Evolutionary conservation across 768 basidiomycete genomes (phyloP).

Genomic region (Erythrobasidium yunnanense): DNA sequence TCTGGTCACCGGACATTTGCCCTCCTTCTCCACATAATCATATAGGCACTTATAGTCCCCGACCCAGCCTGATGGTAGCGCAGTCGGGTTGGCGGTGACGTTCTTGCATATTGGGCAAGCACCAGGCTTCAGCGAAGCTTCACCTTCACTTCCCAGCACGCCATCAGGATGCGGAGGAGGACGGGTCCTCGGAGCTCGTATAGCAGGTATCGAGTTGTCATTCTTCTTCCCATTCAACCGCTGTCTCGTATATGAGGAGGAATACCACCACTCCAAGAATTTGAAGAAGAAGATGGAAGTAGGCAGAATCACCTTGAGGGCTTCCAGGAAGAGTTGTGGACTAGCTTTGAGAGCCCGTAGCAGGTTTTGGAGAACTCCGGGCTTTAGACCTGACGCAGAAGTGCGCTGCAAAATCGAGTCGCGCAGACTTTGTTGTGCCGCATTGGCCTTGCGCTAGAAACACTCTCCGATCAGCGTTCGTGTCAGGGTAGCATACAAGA

Average conservation of each 20-base stretch:
- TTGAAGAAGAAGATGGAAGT: conserved; percentile 89
- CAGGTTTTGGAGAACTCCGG: neutral
- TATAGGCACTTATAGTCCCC: conserved; percentile 26
- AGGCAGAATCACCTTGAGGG: conserved; percentile 65
- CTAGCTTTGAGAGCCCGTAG: neutral
- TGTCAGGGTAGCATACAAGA: neutral
- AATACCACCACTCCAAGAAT: conserved; percentile 99
- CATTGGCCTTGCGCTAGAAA: conserved; percentile 6
- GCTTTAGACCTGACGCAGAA: neutral
- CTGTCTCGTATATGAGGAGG: conserved; percentile 47
- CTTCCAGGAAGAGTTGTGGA: conserved; percentile 51
- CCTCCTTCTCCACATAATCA: conserved; percentile 26
- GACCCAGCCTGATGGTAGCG: conserved; percentile 27
- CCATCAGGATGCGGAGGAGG: conserved; percentile 1
- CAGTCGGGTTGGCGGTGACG: conserved; percentile 22
- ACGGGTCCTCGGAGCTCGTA: neutral
- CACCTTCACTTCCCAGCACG: conserved; percentile 7
- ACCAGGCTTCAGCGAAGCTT: neutral
- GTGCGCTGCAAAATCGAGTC: conserved; percentile 20
- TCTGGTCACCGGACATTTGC: conserved; percentile 28
- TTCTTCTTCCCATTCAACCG: neutral
- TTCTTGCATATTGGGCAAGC: conserved; percentile 23
- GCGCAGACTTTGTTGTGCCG: conserved; percentile 8
- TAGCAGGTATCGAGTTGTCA: conserved; percentile 2
- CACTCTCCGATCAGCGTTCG: neutral